Evolutionary conservation across 805 yeast species (phyloP), one percentile per base, ranked within the genome.

Genomic region (Ogataea pini): DNA sequence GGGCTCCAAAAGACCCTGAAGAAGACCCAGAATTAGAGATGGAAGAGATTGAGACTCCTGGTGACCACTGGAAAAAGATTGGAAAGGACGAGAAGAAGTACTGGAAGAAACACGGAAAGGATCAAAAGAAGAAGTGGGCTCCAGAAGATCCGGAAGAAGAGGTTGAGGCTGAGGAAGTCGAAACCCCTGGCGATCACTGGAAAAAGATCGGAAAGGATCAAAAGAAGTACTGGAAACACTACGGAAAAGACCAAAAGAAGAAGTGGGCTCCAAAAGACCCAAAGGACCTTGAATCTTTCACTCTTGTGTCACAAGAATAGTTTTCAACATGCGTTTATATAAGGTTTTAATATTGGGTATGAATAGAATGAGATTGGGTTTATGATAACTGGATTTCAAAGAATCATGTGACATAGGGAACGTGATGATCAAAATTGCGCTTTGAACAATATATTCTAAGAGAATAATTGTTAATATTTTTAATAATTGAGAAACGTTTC

Each of bases 81-180:
- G 62, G 61, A 34, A 54, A 57, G 34, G 56, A 52, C 9, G 46
- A 58, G 20, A 55, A 46, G 41, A 57, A 53, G 36, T 48, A 58
- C 56, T 57, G 62, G 62, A 59, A 59, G 37, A 53, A 60, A 3
- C 44, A 34, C 36, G 63, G 62, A 36, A 57, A 55, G 42, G 56
- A 57, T 16, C 54, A 57, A 38, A 61, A 57, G 54, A 59, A 60
- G 54, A 55, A 58, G 43, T 58, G 53, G 52, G 46, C 51, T 37
- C 58, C 57, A 48, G 47, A 50, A 19, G 48, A 49, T 17, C 56
- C 59, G 51, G 36, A 46, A 29, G 19, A 24, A 14, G 40, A 36
- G n/a, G 32, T 44, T 20, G 40, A 37, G 34, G n/a, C 28, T 5
- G 46, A 16, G 12, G 37, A 44, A 18, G 31, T 41, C 17, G 58